Base-by-base conservation (phyloP, 176 grass and related monocot genomes). In the Saccharum officinarum region DNA sequence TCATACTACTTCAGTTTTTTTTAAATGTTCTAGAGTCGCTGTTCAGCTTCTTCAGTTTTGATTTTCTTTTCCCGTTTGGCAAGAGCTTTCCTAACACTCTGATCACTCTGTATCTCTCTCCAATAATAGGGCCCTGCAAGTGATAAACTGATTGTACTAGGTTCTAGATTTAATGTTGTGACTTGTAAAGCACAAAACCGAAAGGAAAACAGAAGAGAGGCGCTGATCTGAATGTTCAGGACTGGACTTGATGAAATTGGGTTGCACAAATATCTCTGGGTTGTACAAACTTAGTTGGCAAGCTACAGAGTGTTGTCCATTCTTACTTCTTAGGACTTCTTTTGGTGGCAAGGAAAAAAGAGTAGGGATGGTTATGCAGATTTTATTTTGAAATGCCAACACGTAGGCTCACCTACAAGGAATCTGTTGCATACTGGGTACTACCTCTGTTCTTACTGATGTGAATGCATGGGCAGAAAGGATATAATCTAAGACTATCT, bases 111-210 rank as follows among this genome's bases (percentile, higher is more conserved):
- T 23, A 10, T 60, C 55, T 60, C 50, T 55, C 49, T 52, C 54
- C 20, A 59, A n/a, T 8, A 59, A 22, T 59, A 1, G 22, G 55
- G 55, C 22, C 20, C 36, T 73, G 26, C 66, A 65, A 38, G 31
- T 68, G 67, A 74, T 47, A 40, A 78, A 83, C 23, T 86, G 13
- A 41, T 17, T 83, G 57, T 60, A 47, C n/a, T 86, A 60, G 22
- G 8, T 46, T 72, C 25, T 86, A 50, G 45, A 67, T 83, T 82
- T 79, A 72, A 73, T 79, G 0, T 45, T 39, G 57, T 39, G 34
- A 78, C 16, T 15, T 83, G 79, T 78, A 83, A 90, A 73, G 73
- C 71, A 39, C 45, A 8, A 25, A 73, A 83, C 31, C n/a, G 34
- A 71, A 90, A 30, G 17, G 20, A 42, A 82, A 73, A 64, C 33